Conservation (phyloP, 495 filamentous ascomycete genomes). For the Penicillium simplicissimum region DNA sequence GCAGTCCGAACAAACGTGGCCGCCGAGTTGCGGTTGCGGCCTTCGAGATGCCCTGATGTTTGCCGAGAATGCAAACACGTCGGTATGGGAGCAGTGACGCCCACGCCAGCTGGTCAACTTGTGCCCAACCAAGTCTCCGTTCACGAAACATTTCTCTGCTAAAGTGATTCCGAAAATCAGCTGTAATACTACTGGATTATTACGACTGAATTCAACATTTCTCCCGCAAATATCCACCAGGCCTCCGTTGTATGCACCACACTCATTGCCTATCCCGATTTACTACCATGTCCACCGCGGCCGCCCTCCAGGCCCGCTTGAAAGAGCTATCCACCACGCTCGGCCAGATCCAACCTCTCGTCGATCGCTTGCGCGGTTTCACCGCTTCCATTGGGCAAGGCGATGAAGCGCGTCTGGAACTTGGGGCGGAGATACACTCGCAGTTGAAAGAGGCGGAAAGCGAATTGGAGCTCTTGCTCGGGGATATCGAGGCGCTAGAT, state of each 20-base stretch:
- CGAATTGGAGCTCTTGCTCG: conserved; percentile 77
- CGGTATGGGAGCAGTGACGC: conserved; percentile 9
- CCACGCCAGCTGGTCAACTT: conserved; percentile 27
- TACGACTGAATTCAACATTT: neutral
- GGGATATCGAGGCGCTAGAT: conserved; percentile 72
- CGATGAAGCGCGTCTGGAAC: conserved; percentile 70
- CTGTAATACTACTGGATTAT: neutral
- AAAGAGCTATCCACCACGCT: conserved; percentile 67
- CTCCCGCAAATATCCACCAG: neutral
- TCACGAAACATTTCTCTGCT: neutral
- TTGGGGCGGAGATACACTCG: conserved; percentile 79
- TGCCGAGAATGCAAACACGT: conserved; percentile 43
- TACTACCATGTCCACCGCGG: conserved; percentile 51
- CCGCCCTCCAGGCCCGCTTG: conserved; percentile 65
- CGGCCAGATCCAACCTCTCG: conserved; percentile 68
- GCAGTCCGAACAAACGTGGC: conserved; percentile 6
- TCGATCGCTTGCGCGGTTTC: conserved; percentile 70
- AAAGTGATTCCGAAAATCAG: neutral
- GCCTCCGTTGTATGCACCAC: neutral
- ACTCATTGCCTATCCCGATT: neutral
- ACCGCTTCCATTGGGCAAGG: conserved; percentile 60
- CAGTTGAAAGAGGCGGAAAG: conserved; percentile 81
- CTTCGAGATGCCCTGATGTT: conserved; percentile 27
- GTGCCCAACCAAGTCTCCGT: conserved; percentile 1
- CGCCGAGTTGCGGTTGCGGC: conserved; percentile 18